Evolutionary conservation across 192 early-diverging fungal species (phyloP).

Genomic region (Podila clonocystis): DNA sequence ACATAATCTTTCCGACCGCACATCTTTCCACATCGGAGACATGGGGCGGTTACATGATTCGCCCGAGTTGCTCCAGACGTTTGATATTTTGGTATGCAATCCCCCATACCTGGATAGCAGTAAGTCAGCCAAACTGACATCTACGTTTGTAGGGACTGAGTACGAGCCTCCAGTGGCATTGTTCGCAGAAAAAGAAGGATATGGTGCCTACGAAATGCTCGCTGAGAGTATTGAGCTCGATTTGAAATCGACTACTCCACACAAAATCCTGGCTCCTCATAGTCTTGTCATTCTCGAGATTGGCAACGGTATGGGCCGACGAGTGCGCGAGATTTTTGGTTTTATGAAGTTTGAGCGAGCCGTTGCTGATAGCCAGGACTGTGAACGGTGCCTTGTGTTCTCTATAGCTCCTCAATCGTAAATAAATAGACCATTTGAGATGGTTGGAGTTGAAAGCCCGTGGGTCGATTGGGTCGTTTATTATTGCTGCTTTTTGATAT

Average conservation of each 20-base stretch:
- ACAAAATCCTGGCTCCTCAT: conserved; percentile 27
- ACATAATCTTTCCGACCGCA: conserved; percentile 49
- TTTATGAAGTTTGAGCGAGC: conserved; percentile 54
- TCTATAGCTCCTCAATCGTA: background rate
- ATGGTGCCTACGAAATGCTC: conserved; percentile 67
- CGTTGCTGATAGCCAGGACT: conserved; percentile 60
- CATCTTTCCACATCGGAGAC: conserved; percentile 49
- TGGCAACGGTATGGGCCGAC: conserved; percentile 67
- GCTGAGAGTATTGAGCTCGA: conserved; percentile 17
- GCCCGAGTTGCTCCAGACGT: conserved; percentile 42
- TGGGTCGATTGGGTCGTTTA: background rate
- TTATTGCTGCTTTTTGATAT: conserved; percentile 46
- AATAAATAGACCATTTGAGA: background rate
- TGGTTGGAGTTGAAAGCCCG: too few species aligned
- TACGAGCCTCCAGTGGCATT: conserved; percentile 75
- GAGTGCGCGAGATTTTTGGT: conserved; percentile 60
- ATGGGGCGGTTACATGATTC: conserved; percentile 54
- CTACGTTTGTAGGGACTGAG: conserved; percentile 44
- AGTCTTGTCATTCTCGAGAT: conserved; percentile 64
- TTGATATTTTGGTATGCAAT: conserved; percentile 76
- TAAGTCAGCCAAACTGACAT: conserved; percentile 31
- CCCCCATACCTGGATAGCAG: conserved; percentile 72
- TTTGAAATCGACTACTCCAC: background rate
- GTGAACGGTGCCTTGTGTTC: conserved; percentile 69
- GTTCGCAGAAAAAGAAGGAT: conserved; percentile 70